phyloP scores from a whole-genome alignment of 148 eudicot genomes.

The Linanthus parryae region DNA sequence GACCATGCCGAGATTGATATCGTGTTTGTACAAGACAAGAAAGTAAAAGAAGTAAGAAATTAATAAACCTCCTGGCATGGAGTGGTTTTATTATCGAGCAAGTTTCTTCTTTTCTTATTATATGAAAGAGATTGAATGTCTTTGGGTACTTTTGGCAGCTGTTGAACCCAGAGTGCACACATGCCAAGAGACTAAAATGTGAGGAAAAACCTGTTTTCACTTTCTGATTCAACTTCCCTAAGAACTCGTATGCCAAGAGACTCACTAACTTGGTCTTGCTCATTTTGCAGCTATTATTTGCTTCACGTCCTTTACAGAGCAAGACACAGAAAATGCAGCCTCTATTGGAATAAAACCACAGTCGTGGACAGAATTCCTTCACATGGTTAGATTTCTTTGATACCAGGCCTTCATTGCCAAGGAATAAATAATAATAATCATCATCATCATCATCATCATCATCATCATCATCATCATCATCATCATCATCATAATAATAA shows the following conservation, averaged over 20 bases:
- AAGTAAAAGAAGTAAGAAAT: conserved; percentile 61
- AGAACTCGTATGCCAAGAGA: conserved; percentile 1
- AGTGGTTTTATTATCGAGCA: too few species aligned
- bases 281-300: conserved; percentile 64
- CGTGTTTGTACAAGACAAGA: conserved; percentile 72
- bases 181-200: conserved; percentile 65
- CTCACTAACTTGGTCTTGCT: conserved; percentile 10
- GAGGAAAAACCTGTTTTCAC: conserved; percentile 14
- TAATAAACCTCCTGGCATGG: conserved; percentile 1
- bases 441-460: too few species aligned
- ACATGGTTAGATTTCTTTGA: conserved; percentile 71
- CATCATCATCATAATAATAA: too few species aligned
- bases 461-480: too few species aligned
- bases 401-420: too few species aligned
- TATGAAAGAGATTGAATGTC: neutral
- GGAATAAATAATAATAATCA: too few species aligned
- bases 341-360: conserved; percentile 43
- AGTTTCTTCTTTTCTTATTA: too few species aligned
- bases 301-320: conserved; percentile 62
- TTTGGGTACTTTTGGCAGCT: conserved; percentile 25
- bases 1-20: conserved; percentile 91
- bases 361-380: conserved; percentile 70
- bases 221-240: too few species aligned
- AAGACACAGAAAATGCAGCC: conserved; percentile 44
- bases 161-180: conserved; percentile 44